Base-by-base conservation (phyloP, 371 early-diverging fungal genomes). In the Rhizopus stolonifer region DNA sequence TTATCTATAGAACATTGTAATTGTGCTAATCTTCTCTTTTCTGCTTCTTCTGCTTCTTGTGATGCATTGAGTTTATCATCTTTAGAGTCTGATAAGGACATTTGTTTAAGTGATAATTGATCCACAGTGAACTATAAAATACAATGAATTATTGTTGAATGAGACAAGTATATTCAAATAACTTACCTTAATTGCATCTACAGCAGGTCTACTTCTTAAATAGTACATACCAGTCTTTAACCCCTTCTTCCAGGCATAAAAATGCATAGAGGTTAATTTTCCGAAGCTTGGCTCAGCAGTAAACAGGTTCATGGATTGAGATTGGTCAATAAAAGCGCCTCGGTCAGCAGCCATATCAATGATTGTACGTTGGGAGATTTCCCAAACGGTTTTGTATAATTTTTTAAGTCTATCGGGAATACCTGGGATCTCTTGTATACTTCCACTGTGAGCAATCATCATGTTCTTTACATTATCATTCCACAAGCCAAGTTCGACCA, bases 141-240 rank as follows among this genome's bases (percentile, higher is more conserved):
- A 22, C 32, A 4, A 18, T 47, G 9, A 44, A 31, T 23, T 14
- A 24, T 24, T n/a, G 24, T 6, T 36, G 23, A 36, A 15, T 2
- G 14, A n/a, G 21, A 43, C 4, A 46, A 46, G n/a, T 25, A 24
- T 24, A 5, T 15, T 22, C 13, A 17, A n/a, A 23, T 8, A 5
- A 22, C 26, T 60, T 55, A 61, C 61, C 52, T 99, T 95, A 80
- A 99, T 99, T 10, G 99, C 99, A 60, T 96, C 97, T 11, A 88
- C 94, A 11, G 98, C 95, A 15, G 99, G 99, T 36, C 95, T 86
- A 4, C 99, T 92, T 49, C 99, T 90, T 46, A 99, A 79, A 68
- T 99, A 99, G 80, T 99, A 99, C 98, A 99, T 97, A 57, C 99
- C 99, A 8, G 99, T 99, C 87, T 99, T 99, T 39, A 99, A 83